phyloP scores from a whole-genome alignment of 306 rosid species.

The Quercus ilex region DNA sequence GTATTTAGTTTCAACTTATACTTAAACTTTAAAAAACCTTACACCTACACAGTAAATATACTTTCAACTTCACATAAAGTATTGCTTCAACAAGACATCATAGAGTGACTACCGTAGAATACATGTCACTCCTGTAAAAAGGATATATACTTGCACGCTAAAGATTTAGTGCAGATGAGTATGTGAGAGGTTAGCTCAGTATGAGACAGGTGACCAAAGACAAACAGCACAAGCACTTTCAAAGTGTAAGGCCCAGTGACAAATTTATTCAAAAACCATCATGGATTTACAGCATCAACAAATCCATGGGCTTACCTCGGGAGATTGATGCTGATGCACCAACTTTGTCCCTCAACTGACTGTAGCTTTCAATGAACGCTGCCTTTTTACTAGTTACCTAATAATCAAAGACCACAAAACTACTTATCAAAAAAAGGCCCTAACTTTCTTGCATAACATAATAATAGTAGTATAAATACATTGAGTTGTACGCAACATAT shows the following conservation, averaged over 20 bases:
- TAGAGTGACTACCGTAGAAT: not conserved
- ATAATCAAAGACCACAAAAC: slow-evolving; percentile 10
- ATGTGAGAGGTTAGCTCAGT: not conserved
- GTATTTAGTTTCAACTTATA: too few species aligned
- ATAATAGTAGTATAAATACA: slow-evolving; percentile 2
- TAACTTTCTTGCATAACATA: not conserved
- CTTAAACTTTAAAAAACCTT: too few species aligned
- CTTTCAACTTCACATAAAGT: too few species aligned
- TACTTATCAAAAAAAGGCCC: not conserved
- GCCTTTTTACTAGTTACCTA: slow-evolving; percentile 93
- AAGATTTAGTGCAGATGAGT: not conserved
- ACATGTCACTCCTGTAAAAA: not conserved
- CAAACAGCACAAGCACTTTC: not conserved
- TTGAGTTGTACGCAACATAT: slow-evolving; percentile 5
- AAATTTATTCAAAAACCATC: not conserved
- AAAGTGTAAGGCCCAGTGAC: not conserved
- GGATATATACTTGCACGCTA: not conserved
- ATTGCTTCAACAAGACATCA: too few species aligned
- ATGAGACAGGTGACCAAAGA: not conserved
- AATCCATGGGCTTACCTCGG: slow-evolving; percentile 43
- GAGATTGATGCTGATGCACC: slow-evolving; percentile 66
- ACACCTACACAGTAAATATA: too few species aligned
- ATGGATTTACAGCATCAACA: slow-evolving; percentile 5
- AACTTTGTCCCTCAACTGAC: slow-evolving; percentile 66
- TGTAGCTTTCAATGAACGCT: slow-evolving; percentile 61